Base-by-base conservation (phyloP, 192 early-diverging fungal species). In the Piromyces sp. region DNA sequence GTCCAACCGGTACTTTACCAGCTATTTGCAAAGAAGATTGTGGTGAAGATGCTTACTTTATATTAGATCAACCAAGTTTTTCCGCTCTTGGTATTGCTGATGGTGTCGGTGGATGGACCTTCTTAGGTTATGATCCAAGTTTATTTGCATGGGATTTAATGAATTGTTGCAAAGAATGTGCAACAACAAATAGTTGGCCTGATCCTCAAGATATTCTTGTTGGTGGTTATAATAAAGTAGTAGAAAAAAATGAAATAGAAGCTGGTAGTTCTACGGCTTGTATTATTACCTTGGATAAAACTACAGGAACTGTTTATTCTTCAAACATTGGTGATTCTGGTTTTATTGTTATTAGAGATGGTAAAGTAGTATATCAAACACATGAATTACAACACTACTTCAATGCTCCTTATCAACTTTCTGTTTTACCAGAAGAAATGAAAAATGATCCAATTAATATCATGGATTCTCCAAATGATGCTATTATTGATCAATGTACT, bases 401-500 rank as follows among this genome's bases (percentile, higher is more conserved):
- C 22, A 83, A 83, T 78, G 83, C 83, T 29, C 83, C 83, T 14
- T 83, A 38, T 30, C 83, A 83, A 33, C 30, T 83, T 4, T 83
- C 82, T 2, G 81, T 83, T 29, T 30, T 81, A 30, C 80, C 82
- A 30, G 31, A 36, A n/a, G n/a, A n/a, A n/a, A n/a, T n/a, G n/a
- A n/a, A n/a, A n/a, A n/a, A n/a, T n/a, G n/a, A n/a, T n/a, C n/a
- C n/a, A n/a, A n/a, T n/a, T n/a, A 38, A 83, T 40, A 78, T 82
- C 79, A 90, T 90, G 79, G 95, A 51, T 51, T 22, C 42, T 14
- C 96, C 97, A 6, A 86, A 88, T 36, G 95, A 96, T 84, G 94
- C 97, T 1, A 93, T 95, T 84, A 87, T 88, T 33, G 97, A 94
- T 83, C 90, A 86, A 5, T 88, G 97, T 29, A 95, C 96, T 83